These are phyloP conservation scores for Ganoderma meredithae DNA, from an alignment of 1,284 basidiomycete species.

Conservation along the genomic window DNA sequence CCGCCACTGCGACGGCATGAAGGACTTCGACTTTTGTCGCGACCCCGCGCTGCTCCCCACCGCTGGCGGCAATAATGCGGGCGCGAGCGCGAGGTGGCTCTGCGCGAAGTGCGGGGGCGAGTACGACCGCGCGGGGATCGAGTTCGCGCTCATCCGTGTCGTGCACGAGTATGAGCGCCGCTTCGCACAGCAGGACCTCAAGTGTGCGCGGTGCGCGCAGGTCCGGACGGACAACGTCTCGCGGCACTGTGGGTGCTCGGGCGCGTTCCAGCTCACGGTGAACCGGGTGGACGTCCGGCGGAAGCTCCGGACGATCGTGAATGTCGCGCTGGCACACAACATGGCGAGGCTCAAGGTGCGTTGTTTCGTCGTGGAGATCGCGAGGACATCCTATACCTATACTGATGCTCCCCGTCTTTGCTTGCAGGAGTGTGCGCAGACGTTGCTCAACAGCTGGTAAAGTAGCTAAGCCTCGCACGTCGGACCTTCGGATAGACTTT, in stretches of 20 bases:
- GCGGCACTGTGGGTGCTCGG: slow-evolving; percentile 89
- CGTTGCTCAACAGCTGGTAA: slow-evolving; percentile 35
- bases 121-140: slow-evolving; percentile 88
- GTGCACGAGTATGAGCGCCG: slow-evolving; percentile 76
- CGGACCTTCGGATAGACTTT: neutral
- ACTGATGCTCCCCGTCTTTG: slow-evolving; percentile 9
- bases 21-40: slow-evolving; percentile 96
- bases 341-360: slow-evolving; percentile 71
- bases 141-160: slow-evolving; percentile 85
- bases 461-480: neutral
- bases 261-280: slow-evolving; percentile 76
- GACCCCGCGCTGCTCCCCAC: slow-evolving; percentile 85
- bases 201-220: slow-evolving; percentile 89
- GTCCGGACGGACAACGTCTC: slow-evolving; percentile 89
- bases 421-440: slow-evolving; percentile 50
- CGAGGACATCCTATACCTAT: neutral
- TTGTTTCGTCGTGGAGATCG: neutral
- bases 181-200: slow-evolving; percentile 90
- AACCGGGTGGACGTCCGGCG: slow-evolving; percentile 75
- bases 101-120: slow-evolving; percentile 83
- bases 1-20: slow-evolving; percentile 86
- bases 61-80: slow-evolving; percentile 48
- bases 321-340: slow-evolving; percentile 80
- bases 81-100: slow-evolving; percentile 58
- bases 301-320: slow-evolving; percentile 81